Evolutionary conservation across 140 eudicot genomes (phyloP).

Genomic region (Senecio squalidus): DNA sequence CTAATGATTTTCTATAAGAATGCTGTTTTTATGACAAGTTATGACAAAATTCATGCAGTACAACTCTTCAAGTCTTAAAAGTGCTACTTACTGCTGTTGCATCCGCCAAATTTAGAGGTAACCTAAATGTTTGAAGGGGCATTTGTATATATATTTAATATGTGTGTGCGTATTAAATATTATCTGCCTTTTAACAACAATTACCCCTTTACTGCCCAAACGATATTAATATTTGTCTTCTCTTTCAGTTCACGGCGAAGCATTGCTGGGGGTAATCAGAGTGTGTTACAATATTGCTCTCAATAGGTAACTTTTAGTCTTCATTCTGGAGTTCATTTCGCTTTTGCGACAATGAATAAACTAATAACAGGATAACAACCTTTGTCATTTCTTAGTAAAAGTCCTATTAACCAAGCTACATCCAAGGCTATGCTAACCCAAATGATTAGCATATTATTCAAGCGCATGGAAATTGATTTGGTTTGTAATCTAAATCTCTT

Average conservation of each 20-base stretch:
- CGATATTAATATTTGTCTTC: background rate
- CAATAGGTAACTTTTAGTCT: slow-evolving; percentile 56
- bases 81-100: slow-evolving; percentile 98
- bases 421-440: slow-evolving; percentile 99
- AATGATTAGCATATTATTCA: slow-evolving; percentile 90
- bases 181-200: background rate
- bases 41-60: slow-evolving; percentile 54
- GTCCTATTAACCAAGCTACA: slow-evolving; percentile 98
- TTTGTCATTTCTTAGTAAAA: slow-evolving; percentile 61
- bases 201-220: background rate
- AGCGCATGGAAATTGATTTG: slow-evolving; percentile 93
- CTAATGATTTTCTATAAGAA: background rate
- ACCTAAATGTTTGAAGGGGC: slow-evolving; percentile 11
- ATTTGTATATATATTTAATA: background rate
- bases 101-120: slow-evolving; percentile 95
- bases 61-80: slow-evolving; percentile 92
- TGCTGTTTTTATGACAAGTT: slow-evolving; percentile 21
- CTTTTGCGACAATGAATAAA: slow-evolving; percentile 14
- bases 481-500: slow-evolving; percentile 36
- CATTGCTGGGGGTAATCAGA: slow-evolving; percentile 86
- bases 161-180: no score
- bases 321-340: slow-evolving; percentile 3
- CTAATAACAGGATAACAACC: slow-evolving; percentile 11
- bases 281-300: slow-evolving; percentile 97
- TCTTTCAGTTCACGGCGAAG: slow-evolving; percentile 91